Percentiles rank a stretch among this genome's conserved stretches.
Evolutionary conservation across 2,329 filamentous ascomycete genomes (phyloP).

Genomic region (Diplodia mutila): DNA sequence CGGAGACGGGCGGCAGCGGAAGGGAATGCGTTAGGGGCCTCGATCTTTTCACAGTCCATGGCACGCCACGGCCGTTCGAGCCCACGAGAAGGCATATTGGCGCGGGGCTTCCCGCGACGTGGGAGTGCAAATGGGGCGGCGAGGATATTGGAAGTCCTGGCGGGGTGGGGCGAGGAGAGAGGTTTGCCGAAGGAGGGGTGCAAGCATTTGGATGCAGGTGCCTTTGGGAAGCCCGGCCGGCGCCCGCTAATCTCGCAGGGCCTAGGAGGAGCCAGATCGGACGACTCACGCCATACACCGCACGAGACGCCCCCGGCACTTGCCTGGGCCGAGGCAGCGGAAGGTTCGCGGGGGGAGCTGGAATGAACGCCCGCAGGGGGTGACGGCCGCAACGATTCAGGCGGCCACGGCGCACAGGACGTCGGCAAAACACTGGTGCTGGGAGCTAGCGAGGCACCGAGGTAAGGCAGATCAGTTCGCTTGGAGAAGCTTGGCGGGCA

Average conservation of each 20-base stretch:
- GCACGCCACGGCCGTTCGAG: background rate
- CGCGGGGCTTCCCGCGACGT: background rate
- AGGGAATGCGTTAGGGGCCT: slow-evolving; percentile 2
- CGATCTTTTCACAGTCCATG: slow-evolving; percentile 8
- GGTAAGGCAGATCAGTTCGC: background rate
- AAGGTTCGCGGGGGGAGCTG: background rate
- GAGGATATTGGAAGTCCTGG: slow-evolving; percentile 13
- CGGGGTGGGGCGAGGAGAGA: slow-evolving; percentile 14
- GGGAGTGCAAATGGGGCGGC: slow-evolving; percentile 7
- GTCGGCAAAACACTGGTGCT: slow-evolving; percentile 1
- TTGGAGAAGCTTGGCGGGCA: background rate
- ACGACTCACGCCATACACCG: slow-evolving; percentile 1
- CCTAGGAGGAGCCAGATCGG: slow-evolving; percentile 2
- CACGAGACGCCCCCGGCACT: background rate
- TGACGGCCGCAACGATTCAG: background rate
- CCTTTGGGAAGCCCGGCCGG: slow-evolving; percentile 1
- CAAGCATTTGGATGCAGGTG: background rate
- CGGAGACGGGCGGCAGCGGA: background rate
- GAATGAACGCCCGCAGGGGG: background rate
- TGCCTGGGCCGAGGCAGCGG: background rate
- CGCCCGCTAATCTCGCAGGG: slow-evolving; percentile 21
- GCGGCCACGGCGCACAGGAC: background rate
- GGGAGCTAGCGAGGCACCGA: background rate
- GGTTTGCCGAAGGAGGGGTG: slow-evolving; percentile 14
- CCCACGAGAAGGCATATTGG: background rate